Conservation (phyloP, 75 land plant genomes). For the Cupressus sempervirens region DNA sequence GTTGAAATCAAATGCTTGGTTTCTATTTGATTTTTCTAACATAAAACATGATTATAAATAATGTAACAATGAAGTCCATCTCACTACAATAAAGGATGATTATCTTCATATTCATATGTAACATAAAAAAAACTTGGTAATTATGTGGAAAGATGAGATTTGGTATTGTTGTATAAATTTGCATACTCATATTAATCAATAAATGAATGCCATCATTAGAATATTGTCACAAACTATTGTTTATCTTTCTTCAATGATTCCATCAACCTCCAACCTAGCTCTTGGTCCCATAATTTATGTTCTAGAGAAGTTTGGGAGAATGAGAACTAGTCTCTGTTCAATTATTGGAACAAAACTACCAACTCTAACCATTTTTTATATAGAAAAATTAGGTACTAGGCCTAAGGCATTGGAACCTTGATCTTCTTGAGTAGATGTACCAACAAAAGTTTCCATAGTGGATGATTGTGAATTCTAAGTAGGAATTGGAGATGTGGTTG, state of each 20-base stretch:
- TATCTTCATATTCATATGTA: not conserved
- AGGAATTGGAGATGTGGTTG: slow-evolving; percentile 43
- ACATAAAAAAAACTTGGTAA: not conserved
- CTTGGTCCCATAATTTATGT: not conserved
- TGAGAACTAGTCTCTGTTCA: slow-evolving; percentile 3
- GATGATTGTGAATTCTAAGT: slow-evolving; percentile 36
- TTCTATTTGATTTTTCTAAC: not conserved
- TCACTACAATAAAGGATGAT: not conserved
- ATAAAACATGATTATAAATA: too few species aligned
- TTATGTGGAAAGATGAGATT: not conserved
- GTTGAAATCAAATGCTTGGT: not conserved
- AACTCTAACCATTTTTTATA: not conserved
- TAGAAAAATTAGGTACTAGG: not conserved
- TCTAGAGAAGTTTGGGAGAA: slow-evolving; percentile 4
- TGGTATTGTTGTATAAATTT: not conserved
- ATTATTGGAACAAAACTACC: slow-evolving; percentile 5
- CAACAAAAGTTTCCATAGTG: slow-evolving; percentile 13
- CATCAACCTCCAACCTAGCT: slow-evolving; percentile 5
- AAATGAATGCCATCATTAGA: not conserved
- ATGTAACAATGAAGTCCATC: not conserved
- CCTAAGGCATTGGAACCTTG: slow-evolving; percentile 3
- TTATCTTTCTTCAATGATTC: slow-evolving; percentile 1
- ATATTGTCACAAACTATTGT: not conserved
- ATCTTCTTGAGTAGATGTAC: slow-evolving; percentile 17
- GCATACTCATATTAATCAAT: not conserved